These are phyloP conservation scores for Xylaria cubensis DNA, from an alignment of 495 filamentous ascomycete genomes.

Conservation along the genomic window DNA sequence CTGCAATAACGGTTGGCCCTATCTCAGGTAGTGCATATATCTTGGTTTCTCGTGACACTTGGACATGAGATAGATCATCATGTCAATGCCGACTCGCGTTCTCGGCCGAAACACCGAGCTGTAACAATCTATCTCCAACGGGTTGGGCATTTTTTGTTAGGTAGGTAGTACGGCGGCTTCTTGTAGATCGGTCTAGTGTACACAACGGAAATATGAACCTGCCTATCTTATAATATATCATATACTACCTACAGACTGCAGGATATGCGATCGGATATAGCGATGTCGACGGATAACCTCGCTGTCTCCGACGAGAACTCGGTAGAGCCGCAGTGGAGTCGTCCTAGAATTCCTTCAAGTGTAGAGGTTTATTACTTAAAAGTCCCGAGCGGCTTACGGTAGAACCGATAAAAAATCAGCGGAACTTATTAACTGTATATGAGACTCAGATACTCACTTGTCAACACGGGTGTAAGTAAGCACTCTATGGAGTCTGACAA, in stretches of 20 bases:
- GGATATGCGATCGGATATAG: not conserved
- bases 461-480: too few relatives aligned
- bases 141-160: not conserved
- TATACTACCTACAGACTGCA: not conserved
- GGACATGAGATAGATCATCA: not conserved
- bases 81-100: not conserved
- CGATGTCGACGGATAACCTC: not conserved
- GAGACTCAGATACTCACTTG: too few relatives aligned
- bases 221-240: not conserved
- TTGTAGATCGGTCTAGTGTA: not conserved
- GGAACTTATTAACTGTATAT: not conserved
- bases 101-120: constrained; percentile 10
- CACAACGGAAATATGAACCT: not conserved
- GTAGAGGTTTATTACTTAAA: not conserved
- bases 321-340: constrained; percentile 15
- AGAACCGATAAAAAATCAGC: not conserved
- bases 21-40: not conserved
- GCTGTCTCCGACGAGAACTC: constrained; percentile 4
- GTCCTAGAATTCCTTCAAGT: not conserved
- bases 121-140: not conserved
- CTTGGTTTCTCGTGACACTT: not conserved
- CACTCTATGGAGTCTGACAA: too few relatives aligned
- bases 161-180: not conserved
- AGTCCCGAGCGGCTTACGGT: not conserved
- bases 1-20: too few relatives aligned